phyloP scores from a whole-genome alignment of 106 monocot species.

The Gastrodia elata region DNA sequence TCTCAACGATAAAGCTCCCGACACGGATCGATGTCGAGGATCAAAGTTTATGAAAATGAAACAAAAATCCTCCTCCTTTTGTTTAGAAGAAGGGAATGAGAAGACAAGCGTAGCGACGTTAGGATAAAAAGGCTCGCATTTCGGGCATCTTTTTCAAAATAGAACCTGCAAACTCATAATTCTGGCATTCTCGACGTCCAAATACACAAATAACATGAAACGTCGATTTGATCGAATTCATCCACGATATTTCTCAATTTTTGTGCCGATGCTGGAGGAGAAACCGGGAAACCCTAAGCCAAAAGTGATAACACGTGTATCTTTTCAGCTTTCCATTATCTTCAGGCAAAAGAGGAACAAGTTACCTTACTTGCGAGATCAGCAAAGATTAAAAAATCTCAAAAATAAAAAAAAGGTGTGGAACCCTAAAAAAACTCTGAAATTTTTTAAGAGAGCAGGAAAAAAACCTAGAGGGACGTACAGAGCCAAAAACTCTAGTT shows the following conservation, averaged over 20 bases:
- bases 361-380: conserved; percentile 4
- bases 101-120: background rate
- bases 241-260: background rate
- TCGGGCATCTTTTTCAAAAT: background rate
- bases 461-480: background rate
- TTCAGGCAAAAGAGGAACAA: background rate
- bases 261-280: background rate
- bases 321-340: background rate
- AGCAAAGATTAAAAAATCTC: background rate
- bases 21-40: background rate
- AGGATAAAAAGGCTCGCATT: conserved; percentile 1
- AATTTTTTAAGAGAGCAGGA: background rate
- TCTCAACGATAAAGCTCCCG: conserved; percentile 1
- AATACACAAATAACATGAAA: background rate
- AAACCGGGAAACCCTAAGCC: background rate
- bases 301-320: background rate
- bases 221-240: background rate
- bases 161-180: background rate
- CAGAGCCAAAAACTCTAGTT: conserved; percentile 4
- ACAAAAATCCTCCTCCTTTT: background rate
- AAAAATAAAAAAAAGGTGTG: background rate
- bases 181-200: background rate
- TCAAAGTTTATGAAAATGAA: background rate
- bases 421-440: background rate
- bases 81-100: background rate